Base-by-base conservation (phyloP, 306 rosid species). In the Begonia fuchsioides region DNA sequence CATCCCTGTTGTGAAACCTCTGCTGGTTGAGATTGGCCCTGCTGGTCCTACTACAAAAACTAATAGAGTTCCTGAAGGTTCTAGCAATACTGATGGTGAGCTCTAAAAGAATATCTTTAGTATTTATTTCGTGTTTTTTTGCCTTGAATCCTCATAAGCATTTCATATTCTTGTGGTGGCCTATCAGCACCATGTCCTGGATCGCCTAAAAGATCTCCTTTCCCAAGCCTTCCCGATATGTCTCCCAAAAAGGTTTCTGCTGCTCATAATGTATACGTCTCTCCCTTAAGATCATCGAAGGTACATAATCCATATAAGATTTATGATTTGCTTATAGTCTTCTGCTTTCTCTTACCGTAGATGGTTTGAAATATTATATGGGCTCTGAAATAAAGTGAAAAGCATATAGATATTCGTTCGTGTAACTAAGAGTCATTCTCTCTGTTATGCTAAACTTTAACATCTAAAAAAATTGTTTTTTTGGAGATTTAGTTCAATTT, bases 221-320 rank as follows among this genome's bases (percentile, higher is more conserved):
- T 92, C 61, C 96, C 94, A 43, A 82, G 76, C 66, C 93, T 92
- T 56, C 98, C 98, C 13, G 98, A 92, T 68, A 92, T 92, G 98
- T 92, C 98, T 6, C 98, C 98, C 2, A 92, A 92, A 72, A 92
- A 92, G 68, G 96, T 92, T 16, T 92, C 98, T 53, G 86, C 98
- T 11, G 54, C 81, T 18, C 98, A 80, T 68, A 92, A 92, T 53
- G 98, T 92, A 9, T 92, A 92, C 10, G 98, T 92, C 44, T 92
- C 98, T 52, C 98, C 98, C 32, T 68, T 92, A 71, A 74, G 98
- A 53, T 77, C 96, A 9, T 86, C 98, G 9, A 92, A 92, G 98
- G 97, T 90, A 83, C 53, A 53, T 48, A 49, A 57, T 43, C 59
- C 56, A 41, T 39, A 52, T 19, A 38, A 12, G 58, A 38, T 44